phyloP scores from a whole-genome alignment of 805 yeast species.

The Candida dajiaensis region DNA sequence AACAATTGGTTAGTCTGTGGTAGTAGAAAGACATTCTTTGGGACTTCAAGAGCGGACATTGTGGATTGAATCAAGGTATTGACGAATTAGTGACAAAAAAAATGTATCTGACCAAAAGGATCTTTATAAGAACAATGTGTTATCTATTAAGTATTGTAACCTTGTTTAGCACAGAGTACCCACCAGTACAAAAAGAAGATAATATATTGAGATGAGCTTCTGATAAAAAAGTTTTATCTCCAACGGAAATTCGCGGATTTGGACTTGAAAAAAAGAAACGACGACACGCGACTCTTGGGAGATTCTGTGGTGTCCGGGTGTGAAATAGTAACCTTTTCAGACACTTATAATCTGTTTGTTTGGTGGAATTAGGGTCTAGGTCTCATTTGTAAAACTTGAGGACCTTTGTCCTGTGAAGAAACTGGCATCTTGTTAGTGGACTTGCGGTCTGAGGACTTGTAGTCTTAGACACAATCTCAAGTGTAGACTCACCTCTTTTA shows the following conservation, averaged over 20 bases:
- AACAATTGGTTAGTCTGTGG: conserved; percentile 87
- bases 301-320: background rate
- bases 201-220: background rate
- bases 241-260: background rate
- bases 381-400: background rate
- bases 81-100: background rate
- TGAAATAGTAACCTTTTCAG: too few relatives aligned
- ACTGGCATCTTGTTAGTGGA: background rate
- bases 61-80: background rate
- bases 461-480: too few relatives aligned
- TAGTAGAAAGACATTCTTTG: conserved; percentile 58
- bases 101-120: too few relatives aligned
- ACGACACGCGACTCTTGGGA: background rate
- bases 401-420: background rate
- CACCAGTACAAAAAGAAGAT: too few relatives aligned
- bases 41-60: conserved; percentile 8
- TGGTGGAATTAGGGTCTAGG: too few relatives aligned
- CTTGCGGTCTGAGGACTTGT: too few relatives aligned
- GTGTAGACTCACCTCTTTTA: background rate
- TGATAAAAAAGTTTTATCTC: background rate
- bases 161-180: too few relatives aligned
- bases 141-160: too few relatives aligned
- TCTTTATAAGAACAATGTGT: background rate
- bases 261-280: background rate
- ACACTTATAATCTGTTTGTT: too few relatives aligned